These are phyloP conservation scores for Agroathelia rolfsii DNA, from an alignment of 1,284 basidiomycete genomes.

Conservation along the genomic window DNA sequence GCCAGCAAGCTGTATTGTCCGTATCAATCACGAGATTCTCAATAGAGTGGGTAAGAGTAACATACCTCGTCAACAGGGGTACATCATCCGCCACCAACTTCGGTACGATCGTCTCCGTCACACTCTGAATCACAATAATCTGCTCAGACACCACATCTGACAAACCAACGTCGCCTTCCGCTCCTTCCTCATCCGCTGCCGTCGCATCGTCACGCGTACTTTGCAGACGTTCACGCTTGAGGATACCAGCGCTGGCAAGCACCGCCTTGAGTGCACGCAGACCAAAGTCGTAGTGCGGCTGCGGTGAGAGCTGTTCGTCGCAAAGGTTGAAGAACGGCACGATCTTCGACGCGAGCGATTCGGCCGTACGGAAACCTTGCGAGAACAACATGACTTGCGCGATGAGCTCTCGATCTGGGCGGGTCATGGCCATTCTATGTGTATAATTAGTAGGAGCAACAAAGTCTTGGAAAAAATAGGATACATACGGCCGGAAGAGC, in stretches of 20 bases:
- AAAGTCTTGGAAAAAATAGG: conserved; percentile 4
- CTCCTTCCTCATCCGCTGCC: conserved; percentile 29
- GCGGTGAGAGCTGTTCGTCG: conserved; percentile 91
- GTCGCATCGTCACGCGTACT: no score
- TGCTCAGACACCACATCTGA: conserved; percentile 79
- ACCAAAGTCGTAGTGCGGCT: conserved; percentile 99
- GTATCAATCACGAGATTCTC: conserved; percentile 2
- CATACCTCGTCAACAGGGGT: conserved; percentile 80
- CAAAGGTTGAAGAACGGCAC: conserved; percentile 99
- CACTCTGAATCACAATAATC: conserved; percentile 96
- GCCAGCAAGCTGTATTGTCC: conserved; percentile 63
- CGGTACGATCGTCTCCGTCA: conserved; percentile 98
- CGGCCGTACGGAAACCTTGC: conserved; percentile 97
- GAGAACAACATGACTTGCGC: conserved; percentile 99
- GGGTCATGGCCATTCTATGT: conserved; percentile 94
- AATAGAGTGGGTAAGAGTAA: no score
- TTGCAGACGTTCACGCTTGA: conserved; percentile 86
- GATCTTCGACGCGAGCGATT: conserved; percentile 91
- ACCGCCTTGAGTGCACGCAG: conserved; percentile 96
- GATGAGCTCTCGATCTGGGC: conserved; percentile 95
- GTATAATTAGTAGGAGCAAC: conserved; percentile 8
- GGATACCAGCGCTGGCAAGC: conserved; percentile 90
- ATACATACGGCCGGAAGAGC: conserved; percentile 84
- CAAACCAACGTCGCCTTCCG: conserved; percentile 40
- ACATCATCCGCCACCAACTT: conserved; percentile 98